Percentiles rank a stretch among this genome's conserved stretches.
These are phyloP conservation scores for Yamadazyma sp. DNA, from an alignment of 805 yeast species.

Conservation along the genomic window DNA sequence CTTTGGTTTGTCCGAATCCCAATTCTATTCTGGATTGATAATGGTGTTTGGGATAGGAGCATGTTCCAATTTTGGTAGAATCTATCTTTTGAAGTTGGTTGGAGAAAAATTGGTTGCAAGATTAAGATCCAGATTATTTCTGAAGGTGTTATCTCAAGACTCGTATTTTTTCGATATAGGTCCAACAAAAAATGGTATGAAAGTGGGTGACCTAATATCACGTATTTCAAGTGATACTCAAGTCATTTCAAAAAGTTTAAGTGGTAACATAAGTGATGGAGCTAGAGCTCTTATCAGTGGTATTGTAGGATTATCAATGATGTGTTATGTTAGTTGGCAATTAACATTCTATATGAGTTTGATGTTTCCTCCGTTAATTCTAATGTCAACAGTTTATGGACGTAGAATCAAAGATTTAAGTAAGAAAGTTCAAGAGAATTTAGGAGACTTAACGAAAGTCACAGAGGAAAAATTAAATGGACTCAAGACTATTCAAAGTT, in stretches of 20 bases:
- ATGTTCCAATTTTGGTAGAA: conserved; percentile 74
- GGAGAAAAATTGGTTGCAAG: conserved; percentile 89
- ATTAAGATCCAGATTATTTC: conserved; percentile 71
- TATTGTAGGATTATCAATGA: conserved; percentile 84
- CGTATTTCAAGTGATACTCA: conserved; percentile 86
- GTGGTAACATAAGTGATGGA: conserved; percentile 92
- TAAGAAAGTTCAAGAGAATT: conserved; percentile 72
- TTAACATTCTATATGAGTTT: conserved; percentile 78
- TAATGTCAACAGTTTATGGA: conserved; percentile 82
- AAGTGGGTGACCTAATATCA: conserved; percentile 90
- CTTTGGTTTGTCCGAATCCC: conserved; percentile 59
- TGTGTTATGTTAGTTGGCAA: conserved; percentile 82
- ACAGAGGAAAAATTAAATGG: conserved; percentile 90
- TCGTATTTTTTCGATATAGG: conserved; percentile 86
- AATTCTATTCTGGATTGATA: conserved; percentile 62
- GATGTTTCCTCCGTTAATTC: conserved; percentile 78
- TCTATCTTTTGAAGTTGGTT: conserved; percentile 67
- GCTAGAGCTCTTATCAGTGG: conserved; percentile 80
- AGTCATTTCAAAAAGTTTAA: conserved; percentile 78
- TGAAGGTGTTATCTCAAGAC: conserved; percentile 78
- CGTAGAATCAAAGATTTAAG: conserved; percentile 71
- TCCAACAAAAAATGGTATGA: conserved; percentile 42
- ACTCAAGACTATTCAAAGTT: conserved; percentile 82
- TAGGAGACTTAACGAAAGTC: conserved; percentile 84
- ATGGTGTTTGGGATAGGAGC: conserved; percentile 72